A percentile compares a stretch with the other conserved stretches of the same genome.
Evolutionary conservation across 805 yeast species (phyloP).

Genomic region (baker's yeast (Saccharomyces cerevisiae)): DNA sequence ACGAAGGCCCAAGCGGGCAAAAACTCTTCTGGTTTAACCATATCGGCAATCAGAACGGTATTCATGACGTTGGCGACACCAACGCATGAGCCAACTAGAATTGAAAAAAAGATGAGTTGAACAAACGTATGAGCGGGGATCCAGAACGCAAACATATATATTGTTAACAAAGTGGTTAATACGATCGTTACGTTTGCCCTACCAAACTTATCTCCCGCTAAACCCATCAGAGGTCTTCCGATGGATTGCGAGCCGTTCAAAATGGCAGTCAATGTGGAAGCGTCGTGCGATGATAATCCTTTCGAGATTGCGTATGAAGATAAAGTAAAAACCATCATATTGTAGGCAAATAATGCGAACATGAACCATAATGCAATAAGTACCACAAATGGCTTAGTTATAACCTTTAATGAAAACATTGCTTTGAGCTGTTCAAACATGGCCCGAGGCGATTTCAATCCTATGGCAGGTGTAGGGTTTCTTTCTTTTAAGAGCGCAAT

Average conservation of each 20-base stretch:
- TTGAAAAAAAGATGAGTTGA: constrained; percentile 35
- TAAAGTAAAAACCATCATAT: constrained; percentile 39
- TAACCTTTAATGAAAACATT: constrained; percentile 31
- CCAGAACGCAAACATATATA: constrained; percentile 43
- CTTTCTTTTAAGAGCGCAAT: constrained; percentile 40
- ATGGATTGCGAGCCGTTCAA: constrained; percentile 40
- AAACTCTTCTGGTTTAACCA: constrained; percentile 32
- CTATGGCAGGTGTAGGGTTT: constrained; percentile 28
- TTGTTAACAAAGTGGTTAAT: constrained; percentile 29
- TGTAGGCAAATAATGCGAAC: constrained; percentile 34
- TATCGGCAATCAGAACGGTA: constrained; percentile 36
- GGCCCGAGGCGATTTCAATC: constrained; percentile 16
- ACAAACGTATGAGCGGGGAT: constrained; percentile 37
- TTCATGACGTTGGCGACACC: constrained; percentile 41
- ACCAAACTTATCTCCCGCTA: constrained; percentile 38
- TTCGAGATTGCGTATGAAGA: constrained; percentile 39
- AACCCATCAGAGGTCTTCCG: constrained; percentile 44
- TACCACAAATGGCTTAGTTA: constrained; percentile 27
- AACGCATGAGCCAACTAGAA: constrained; percentile 37
- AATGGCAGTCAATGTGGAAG: constrained; percentile 39
- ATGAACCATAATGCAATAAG: constrained; percentile 34
- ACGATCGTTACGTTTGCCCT: constrained; percentile 38
- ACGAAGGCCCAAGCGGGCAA: constrained; percentile 35
- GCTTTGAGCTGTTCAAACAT: constrained; percentile 19
- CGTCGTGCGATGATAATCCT: constrained; percentile 40